Base-by-base conservation (phyloP, 257 asterid genomes). In the Nicotiana tabacum region DNA sequence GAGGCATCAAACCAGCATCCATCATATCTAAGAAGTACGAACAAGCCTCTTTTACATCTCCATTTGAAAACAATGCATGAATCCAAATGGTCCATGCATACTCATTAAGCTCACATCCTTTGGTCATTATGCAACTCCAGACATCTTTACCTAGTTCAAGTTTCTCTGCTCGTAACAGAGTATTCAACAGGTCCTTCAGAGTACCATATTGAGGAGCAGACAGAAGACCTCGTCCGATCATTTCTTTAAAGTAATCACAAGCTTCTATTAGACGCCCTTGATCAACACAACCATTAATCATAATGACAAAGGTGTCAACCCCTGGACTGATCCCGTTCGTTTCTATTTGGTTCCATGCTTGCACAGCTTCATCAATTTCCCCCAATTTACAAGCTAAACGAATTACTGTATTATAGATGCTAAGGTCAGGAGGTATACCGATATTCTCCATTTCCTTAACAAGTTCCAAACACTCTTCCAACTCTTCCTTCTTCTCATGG, bases 51-150 rank as follows among this genome's bases (percentile, higher is more conserved):
- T 95, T 95, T 83, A 95, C 97, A 82, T 91, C 93, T 67, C 96
- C 97, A 8, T 85, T 92, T 33, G 97, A 92, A 86, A 94, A 93
- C 58, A 94, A 90, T 11, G 97, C 88, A 68, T 95, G 98, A 82
- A 94, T 95, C 98, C 99, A 94, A 21, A 95, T 95, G 27, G 99
- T 95, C 99, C 99, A 95, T 6, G 94, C 97, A 66, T 51, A 89
- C 77, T 87, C 97, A 68, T 95, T 95, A 67, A 94, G 91, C 81
- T 94, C 98, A 78, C 98, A 92, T 66, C 98, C 98, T 87, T 90
- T 94, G 24, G 81, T 85, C 72, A 86, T 81, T 64, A 95, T 88
- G 85, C 95, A 91, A 85, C 93, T 87, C 99, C 99, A 94, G 1
- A 89, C 83, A 83, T 92, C 97, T 84, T 95, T 95, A 65, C 95